These are phyloP conservation scores for Populus euphratica DNA, from an alignment of 345 rosid genomes.

Conservation along the genomic window DNA sequence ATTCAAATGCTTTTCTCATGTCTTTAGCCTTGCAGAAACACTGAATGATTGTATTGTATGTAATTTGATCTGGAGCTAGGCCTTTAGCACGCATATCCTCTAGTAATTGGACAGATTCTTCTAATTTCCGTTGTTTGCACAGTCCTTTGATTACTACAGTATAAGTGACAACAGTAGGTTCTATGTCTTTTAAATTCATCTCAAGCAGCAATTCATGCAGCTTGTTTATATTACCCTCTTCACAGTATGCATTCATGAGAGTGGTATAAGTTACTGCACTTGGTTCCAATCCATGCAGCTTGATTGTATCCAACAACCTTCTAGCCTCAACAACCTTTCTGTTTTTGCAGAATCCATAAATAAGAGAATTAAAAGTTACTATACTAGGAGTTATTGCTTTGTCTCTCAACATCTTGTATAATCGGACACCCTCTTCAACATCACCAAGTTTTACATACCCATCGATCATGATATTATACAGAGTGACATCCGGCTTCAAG, in stretches of 20 bases:
- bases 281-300: constrained; percentile 48
- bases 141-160: constrained; percentile 60
- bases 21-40: constrained; percentile 41
- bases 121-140: constrained; percentile 43
- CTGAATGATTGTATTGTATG: constrained; percentile 57
- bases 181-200: constrained; percentile 43
- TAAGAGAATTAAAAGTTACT: constrained; percentile 67
- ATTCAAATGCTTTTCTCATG: constrained; percentile 38
- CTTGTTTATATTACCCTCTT: constrained; percentile 33
- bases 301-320: constrained; percentile 41
- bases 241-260: constrained; percentile 67
- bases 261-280: constrained; percentile 60
- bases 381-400: constrained; percentile 50
- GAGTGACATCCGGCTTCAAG: constrained; percentile 35
- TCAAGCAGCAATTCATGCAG: constrained; percentile 44
- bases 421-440: constrained; percentile 44
- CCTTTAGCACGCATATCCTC: constrained; percentile 49
- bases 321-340: constrained; percentile 42
- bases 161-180: constrained; percentile 56
- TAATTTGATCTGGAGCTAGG: constrained; percentile 54
- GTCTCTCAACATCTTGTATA: constrained; percentile 37
- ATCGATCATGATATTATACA: constrained; percentile 66
- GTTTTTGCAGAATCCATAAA: constrained; percentile 53
- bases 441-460: constrained; percentile 58
- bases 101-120: constrained; percentile 42